These are phyloP conservation scores for Lathyrus oleraceus DNA, from an alignment of 306 rosid genomes.

Conservation along the genomic window DNA sequence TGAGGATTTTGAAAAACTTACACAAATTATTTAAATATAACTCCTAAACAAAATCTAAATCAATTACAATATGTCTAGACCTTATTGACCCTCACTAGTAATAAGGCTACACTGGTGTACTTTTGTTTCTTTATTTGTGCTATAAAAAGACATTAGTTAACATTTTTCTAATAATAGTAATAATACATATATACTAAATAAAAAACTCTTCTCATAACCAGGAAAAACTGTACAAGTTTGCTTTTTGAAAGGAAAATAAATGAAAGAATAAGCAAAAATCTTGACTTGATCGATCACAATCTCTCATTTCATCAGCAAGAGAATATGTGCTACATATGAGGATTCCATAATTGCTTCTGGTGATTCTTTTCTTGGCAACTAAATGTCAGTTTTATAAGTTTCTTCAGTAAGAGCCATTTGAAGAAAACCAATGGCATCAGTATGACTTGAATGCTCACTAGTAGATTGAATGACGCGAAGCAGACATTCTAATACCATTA, in stretches of 20 bases:
- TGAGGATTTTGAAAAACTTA: too few relatives aligned
- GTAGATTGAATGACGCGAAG: not conserved
- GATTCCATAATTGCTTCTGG: constrained; percentile 25
- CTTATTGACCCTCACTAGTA: too few relatives aligned
- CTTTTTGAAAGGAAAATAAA: constrained; percentile 12
- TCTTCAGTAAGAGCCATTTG: not conserved
- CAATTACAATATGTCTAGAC: too few relatives aligned
- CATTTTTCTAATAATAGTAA: too few relatives aligned
- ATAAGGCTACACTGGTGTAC: too few relatives aligned
- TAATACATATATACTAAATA: not conserved
- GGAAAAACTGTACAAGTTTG: constrained; percentile 47
- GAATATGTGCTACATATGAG: constrained; percentile 27
- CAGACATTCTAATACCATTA: constrained; percentile 33
- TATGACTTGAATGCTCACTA: constrained; percentile 13
- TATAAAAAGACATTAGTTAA: too few relatives aligned
- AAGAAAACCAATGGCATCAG: constrained; percentile 1
- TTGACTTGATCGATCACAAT: constrained; percentile 33
- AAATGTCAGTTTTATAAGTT: constrained; percentile 9
- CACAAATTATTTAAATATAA: too few relatives aligned
- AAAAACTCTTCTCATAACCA: not conserved
- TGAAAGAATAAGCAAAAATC: constrained; percentile 35
- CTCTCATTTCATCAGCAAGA: constrained; percentile 18
- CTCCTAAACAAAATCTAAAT: too few relatives aligned
- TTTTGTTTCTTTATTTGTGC: too few relatives aligned
- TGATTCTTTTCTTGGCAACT: constrained; percentile 19